Evolutionary conservation across 2,329 filamentous ascomycete species (phyloP), one percentile per base, ranked within the genome.

Genomic region (Alternaria sp.): DNA sequence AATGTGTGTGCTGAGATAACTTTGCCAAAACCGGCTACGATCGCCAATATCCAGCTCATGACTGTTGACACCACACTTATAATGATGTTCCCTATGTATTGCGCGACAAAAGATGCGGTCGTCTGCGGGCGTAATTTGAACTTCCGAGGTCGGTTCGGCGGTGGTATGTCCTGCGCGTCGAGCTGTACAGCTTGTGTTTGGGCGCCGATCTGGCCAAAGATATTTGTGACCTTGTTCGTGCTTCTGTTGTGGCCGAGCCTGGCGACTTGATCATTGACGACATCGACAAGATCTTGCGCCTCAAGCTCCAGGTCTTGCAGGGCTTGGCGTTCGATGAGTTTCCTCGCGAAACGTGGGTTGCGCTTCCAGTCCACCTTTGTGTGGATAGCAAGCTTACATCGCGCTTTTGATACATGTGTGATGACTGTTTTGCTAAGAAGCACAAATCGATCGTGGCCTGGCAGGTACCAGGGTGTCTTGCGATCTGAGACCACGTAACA

Each of bases 341-440:
- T 76, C 59, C 77, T 78, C 12, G 79, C 80, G 47, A 80, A 71
- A 12, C 87, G 69, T 3, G 77, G 77, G 15, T 74, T 83, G 68
- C 89, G 91, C 25, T 88, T 86, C 96, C 96, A 98, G 70, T 93
- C 91, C n/a, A 97, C 88, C 73, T 91, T 91, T 57, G 90, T 92
- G 80, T 93, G 97, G 46, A 98, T 88, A 25, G 93, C 91, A 59
- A 99, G 87, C 81, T 96, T 97, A 80, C 93, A 97, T 78, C 91
- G 93, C 12, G 92, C 93, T 81, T 98, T 98, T 56, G 93, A 90
- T 64, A 95, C 87, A 75, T 98, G 93, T 3, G 96, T 97, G 66
- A 99, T 96, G 67, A 97, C 93, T 66, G 97, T 89, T 80, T 97
- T 97, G 69, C 89, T 95, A 61, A 96, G 88, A 21, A 97, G 84